A percentile compares a stretch with the other conserved stretches of the same genome.
Conservation (phyloP, 306 rosid species). For the Fragaria vesca region DNA sequence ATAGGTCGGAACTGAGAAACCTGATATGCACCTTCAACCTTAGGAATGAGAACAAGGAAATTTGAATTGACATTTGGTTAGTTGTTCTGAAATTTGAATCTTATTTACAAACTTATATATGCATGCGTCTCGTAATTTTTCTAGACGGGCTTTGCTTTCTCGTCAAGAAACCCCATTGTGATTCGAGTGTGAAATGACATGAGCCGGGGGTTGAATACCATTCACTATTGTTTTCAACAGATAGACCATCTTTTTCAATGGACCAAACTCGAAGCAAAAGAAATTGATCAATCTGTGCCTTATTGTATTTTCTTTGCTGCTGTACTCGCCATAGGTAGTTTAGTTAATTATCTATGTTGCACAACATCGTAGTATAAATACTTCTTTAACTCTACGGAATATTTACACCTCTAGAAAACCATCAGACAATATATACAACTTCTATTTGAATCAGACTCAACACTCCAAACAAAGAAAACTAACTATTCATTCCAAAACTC, state of each 20-base stretch:
- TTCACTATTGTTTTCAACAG: neutral
- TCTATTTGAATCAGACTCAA: neutral
- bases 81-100: no score
- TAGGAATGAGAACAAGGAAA: no score
- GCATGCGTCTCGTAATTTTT: neutral
- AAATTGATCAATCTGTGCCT: neutral
- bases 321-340: neutral
- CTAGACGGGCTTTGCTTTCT: conserved; percentile 4
- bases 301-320: neutral
- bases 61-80: no score
- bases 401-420: neutral
- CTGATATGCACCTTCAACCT: no score
- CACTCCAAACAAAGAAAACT: neutral
- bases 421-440: neutral
- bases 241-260: neutral
- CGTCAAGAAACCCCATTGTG: neutral
- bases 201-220: neutral
- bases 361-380: neutral
- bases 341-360: neutral
- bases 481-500: neutral
- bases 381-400: neutral
- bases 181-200: neutral
- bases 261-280: neutral
- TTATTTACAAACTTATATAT: neutral
- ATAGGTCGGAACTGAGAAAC: no score